Evolutionary conservation across 1,284 basidiomycete genomes (phyloP), one percentile per base, ranked within the genome.

Genomic region (Sporisorium iseilematis-ciliati): DNA sequence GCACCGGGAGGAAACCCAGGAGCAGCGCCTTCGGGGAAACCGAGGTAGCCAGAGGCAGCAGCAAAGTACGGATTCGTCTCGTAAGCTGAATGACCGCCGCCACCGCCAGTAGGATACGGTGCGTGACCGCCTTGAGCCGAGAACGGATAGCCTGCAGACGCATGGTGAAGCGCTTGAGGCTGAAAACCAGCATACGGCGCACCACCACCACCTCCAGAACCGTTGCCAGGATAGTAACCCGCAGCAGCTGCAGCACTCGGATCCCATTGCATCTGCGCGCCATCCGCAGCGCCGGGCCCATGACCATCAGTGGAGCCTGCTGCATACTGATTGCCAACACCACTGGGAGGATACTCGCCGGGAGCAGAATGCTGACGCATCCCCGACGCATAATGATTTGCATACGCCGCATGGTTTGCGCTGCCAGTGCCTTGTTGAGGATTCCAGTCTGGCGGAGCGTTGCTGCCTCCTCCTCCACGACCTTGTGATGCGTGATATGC

Each of bases 61-160:
- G 72, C 75, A 66, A 78, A 78, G 62, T 81, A 81, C 7, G 78
- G 65, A 45, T 80, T 81, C 6, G 65, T 16, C 14, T 75, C 70
- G 46, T 59, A 72, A 11, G 54, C 72, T 2, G 69, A 63, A 7
- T 56, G 48, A 23, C 54, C 59, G 48, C 58, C 58, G 1, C 51
- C 59, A 38, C 56, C 58, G 1, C 50, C 43, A 5, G 42, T 21
- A 6, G 56, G 33, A 25, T 50, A 58, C 16, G 52, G 43, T 14
- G 42, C 70, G 5, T 53, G 45, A 29, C 31, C 57, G 33, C n/a
- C 57, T 38, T 45, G 41, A n/a, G 41, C 49, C 1, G 74, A 31
- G 31, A 76, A 76, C 0, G 74, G 65, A 26, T 76, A 76, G 51
- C 57, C 65, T 2, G 65, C 61, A 10, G 64, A 59, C 0, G 68